A percentile compares a stretch with the other conserved stretches of the same genome.
These are phyloP conservation scores for Penicillium tannophilum DNA, from an alignment of 495 filamentous ascomycete genomes.

Conservation along the genomic window DNA sequence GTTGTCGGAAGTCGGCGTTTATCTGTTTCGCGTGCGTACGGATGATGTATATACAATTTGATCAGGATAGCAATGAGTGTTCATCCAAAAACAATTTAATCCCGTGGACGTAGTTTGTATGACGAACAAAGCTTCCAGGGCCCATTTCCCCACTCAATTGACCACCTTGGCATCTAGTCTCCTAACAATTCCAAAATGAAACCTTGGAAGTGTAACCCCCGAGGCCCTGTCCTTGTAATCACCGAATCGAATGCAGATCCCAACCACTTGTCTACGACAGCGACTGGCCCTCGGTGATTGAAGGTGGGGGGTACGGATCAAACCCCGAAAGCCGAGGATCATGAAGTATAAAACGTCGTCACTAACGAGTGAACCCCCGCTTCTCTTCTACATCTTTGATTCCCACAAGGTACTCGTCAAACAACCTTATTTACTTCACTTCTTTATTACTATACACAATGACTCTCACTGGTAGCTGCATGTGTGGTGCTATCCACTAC, in stretches of 20 bases:
- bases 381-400: constrained; percentile 13
- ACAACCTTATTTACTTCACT: constrained; percentile 7
- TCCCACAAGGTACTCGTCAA: constrained; percentile 25
- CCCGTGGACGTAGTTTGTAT: no score
- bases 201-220: background rate
- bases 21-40: constrained; percentile 3
- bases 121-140: no score
- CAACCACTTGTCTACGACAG: background rate
- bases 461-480: constrained; percentile 43
- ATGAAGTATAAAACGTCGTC: constrained; percentile 1
- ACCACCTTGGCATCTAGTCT: background rate
- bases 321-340: background rate
- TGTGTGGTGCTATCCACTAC: constrained; percentile 44
- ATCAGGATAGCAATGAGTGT: constrained; percentile 20
- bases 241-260: background rate
- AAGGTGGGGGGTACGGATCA: background rate
- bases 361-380: background rate
- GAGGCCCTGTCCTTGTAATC: background rate
- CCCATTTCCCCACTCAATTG: background rate
- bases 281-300: background rate
- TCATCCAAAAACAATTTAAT: background rate
- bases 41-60: constrained; percentile 27
- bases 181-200: background rate
- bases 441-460: constrained; percentile 18
- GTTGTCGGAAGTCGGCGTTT: constrained; percentile 2